Base-by-base conservation (phyloP, 768 basidiomycete genomes). In the Leccinellum albellum region DNA sequence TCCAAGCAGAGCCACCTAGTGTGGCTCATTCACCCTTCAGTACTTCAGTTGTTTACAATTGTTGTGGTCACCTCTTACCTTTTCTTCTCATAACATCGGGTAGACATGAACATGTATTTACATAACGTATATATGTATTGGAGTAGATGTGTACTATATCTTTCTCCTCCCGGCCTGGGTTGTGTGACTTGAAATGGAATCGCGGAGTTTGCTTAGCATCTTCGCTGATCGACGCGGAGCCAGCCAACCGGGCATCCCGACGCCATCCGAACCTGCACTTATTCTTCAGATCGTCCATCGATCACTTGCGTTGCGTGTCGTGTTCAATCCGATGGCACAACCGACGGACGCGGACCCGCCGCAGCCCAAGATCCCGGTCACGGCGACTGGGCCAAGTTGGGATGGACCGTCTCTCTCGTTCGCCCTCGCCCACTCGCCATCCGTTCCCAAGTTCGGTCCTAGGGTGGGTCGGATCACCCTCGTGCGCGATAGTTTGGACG, bases 401-500 rank as follows among this genome's bases (percentile, higher is more conserved):
- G 15, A 24, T 23, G 37, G n/a, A 40, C 56, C 70, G 44, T 55
- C 60, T 12, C 57, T 73, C 40, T 47, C 60, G 7, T 68, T 71
- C 9, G 31, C 42, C 24, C 58, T 70, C 40, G 5, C n/a, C 20
- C 20, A 40, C 40, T 47, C 44, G 1, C 35, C 55, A 3, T 15
- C 42, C 3, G n/a, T 40, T 9, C 31, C 59, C 9, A 62, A 51
- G 23, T 73, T 72, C 46, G 64, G 65, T 6, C 68, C 70, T 1
- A 68, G 72, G n/a, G 37, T 62, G 2, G 70, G 70, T 15, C 61
- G 40, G 20, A 4, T 72, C 42, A 32, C 23, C 20, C 58, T 72
- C 51, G 54, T 37, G 6, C 66, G 67, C 60, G 28, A 50, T 10
- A 13, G 28, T 32, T 42, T 20, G 42, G 47, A 31, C 21, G 4